Conservation (phyloP, 164 flowering plant species). For the Vitis cinerea region DNA sequence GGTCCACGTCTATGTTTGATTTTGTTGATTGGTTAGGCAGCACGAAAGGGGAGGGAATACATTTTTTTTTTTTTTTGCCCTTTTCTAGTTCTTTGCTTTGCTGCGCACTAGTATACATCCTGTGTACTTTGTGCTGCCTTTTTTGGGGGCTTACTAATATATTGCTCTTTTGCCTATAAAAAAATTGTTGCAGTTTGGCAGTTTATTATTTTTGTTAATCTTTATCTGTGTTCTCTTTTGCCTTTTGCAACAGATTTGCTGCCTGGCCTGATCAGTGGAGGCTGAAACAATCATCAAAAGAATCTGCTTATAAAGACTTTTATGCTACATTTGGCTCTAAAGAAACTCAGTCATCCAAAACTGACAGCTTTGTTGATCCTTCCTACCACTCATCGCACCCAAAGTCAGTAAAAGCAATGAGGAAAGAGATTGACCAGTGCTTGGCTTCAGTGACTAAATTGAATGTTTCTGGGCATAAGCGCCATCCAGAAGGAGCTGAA, state of each 20-base stretch:
- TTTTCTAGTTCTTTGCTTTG: too few species aligned
- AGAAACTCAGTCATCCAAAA: slow-evolving; percentile 30
- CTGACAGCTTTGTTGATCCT: slow-evolving; percentile 27
- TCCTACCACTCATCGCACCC: slow-evolving; percentile 27
- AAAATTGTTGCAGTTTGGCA: not conserved
- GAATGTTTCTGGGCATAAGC: slow-evolving; percentile 22
- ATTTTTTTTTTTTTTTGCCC: too few species aligned
- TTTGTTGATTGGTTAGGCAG: too few species aligned
- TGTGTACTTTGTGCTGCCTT: too few species aligned
- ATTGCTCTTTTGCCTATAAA: too few species aligned
- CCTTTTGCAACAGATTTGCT: slow-evolving; percentile 44
- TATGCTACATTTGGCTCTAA: slow-evolving; percentile 51
- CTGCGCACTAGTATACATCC: too few species aligned
- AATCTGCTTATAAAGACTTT: slow-evolving; percentile 62
- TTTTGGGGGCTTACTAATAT: too few species aligned
- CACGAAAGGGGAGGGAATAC: too few species aligned
- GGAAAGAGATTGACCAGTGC: slow-evolving; percentile 52
- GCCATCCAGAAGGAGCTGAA: slow-evolving; percentile 17
- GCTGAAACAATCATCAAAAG: slow-evolving; percentile 64
- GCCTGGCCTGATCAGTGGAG: slow-evolving; percentile 77
- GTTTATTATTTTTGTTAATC: not conserved
- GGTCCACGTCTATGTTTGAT: too few species aligned
- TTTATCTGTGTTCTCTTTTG: not conserved
- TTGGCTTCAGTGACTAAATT: slow-evolving; percentile 14
- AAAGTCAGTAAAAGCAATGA: slow-evolving; percentile 48